phyloP scores from a whole-genome alignment of 179 eudicot species.

The Pouteria campechiana region DNA sequence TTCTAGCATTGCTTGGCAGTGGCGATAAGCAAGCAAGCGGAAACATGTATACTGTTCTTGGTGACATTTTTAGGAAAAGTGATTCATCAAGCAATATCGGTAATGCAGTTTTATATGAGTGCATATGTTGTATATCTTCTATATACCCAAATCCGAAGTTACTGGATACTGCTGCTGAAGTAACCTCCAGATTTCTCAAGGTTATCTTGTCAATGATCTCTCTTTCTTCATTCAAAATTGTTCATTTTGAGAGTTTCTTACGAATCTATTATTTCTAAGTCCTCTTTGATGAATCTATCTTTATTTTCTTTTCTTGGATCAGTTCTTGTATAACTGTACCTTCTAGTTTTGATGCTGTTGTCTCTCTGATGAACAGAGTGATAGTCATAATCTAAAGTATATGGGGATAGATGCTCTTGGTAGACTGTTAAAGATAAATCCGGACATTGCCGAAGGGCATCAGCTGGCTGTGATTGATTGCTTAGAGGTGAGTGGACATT shows the following conservation, averaged over 20 bases:
- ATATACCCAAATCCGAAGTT: slow-evolving; percentile 64
- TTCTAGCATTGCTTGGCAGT: slow-evolving; percentile 68
- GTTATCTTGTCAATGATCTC: too few species aligned
- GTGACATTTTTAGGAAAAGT: slow-evolving; percentile 78
- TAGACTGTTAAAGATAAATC: slow-evolving; percentile 77
- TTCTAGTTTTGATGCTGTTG: neutral
- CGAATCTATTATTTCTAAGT: too few species aligned
- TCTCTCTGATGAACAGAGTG: slow-evolving; percentile 66
- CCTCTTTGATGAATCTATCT: neutral
- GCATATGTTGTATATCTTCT: slow-evolving; percentile 79
- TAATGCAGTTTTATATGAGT: slow-evolving; percentile 90
- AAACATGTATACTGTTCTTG: slow-evolving; percentile 83
- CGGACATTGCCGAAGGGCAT: slow-evolving; percentile 94
- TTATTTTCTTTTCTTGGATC: slow-evolving; percentile 3
- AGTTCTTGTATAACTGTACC: neutral
- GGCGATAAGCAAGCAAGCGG: slow-evolving; percentile 96
- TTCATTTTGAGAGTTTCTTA: too few species aligned
- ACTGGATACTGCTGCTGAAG: slow-evolving; percentile 81
- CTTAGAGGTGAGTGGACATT: slow-evolving; percentile 62
- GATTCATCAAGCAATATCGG: slow-evolving; percentile 82
- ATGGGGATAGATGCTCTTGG: slow-evolving; percentile 98
- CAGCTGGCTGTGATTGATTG: slow-evolving; percentile 96
- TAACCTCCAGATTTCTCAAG: slow-evolving; percentile 81
- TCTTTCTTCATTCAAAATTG: too few species aligned
- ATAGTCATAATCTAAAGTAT: slow-evolving; percentile 87